Evolutionary conservation across 345 rosid genomes (phyloP).

Genomic region (Sonneratia caseolaris): DNA sequence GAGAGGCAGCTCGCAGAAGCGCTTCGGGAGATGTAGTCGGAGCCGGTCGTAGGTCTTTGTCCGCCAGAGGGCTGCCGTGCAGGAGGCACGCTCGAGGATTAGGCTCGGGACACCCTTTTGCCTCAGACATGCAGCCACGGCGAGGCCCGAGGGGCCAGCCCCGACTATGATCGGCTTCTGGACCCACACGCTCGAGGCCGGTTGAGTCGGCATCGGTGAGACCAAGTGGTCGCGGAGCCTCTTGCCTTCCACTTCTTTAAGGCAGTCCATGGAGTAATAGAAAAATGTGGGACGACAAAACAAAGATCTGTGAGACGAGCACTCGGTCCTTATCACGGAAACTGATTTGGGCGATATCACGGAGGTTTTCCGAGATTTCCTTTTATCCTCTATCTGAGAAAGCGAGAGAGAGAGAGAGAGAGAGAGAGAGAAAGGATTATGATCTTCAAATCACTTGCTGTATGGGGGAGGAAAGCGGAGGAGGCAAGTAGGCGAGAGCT

Average conservation of each 20-base stretch:
- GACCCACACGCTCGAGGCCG: constrained; percentile 14
- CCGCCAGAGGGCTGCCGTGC: constrained; percentile 85
- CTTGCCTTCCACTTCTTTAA: constrained; percentile 8
- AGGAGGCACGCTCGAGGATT: constrained; percentile 60
- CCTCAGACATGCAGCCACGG: constrained; percentile 64
- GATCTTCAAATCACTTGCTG: neutral
- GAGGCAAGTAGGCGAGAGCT: neutral
- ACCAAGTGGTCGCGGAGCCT: constrained; percentile 1
- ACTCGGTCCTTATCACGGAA: too few species aligned
- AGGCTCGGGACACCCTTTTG: constrained; percentile 52
- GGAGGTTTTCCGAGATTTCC: too few species aligned
- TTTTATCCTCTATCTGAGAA: neutral
- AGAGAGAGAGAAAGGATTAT: neutral
- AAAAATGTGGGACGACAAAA: neutral
- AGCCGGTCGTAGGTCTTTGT: constrained; percentile 73
- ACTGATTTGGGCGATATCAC: too few species aligned
- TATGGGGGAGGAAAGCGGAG: neutral
- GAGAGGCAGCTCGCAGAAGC: constrained; percentile 71
- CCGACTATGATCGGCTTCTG: constrained; percentile 73
- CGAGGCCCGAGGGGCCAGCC: constrained; percentile 93
- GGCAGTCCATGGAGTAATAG: constrained; percentile 2
- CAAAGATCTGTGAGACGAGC: too few species aligned
- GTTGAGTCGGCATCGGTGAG: neutral
- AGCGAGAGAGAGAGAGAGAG: neutral
- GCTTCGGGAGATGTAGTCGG: constrained; percentile 82